Percentiles rank a stretch among this genome's conserved stretches.
Conservation (phyloP, 768 basidiomycete genomes). For the Hygrophorus russula region DNA sequence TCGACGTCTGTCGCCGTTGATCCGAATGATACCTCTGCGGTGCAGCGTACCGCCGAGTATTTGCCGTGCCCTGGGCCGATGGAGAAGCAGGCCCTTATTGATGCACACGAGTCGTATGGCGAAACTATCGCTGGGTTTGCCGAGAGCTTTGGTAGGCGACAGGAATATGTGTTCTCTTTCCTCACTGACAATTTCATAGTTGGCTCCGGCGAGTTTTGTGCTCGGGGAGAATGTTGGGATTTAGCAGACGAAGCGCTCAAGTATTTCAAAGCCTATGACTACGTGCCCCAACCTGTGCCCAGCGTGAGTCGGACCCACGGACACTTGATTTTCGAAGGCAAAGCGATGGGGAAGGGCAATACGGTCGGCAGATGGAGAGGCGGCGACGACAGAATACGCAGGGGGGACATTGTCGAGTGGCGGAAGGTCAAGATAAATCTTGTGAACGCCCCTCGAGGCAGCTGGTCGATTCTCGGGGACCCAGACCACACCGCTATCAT, state of each 20-base stretch:
- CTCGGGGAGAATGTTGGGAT: constrained; percentile 50
- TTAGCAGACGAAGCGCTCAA: constrained; percentile 39
- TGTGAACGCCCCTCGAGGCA: constrained; percentile 12
- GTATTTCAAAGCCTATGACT: constrained; percentile 27
- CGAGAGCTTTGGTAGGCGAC: constrained; percentile 20
- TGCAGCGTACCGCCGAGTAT: constrained; percentile 26
- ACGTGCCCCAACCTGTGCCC: constrained; percentile 33
- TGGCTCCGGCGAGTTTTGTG: constrained; percentile 30
- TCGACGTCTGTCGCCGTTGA: constrained; percentile 15
- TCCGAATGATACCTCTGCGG: constrained; percentile 18
- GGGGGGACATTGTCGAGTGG: constrained; percentile 50
- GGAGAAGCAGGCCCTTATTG: constrained; percentile 21
- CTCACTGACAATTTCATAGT: constrained; percentile 5
- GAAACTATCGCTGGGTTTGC: constrained; percentile 37
- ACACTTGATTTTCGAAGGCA: constrained; percentile 37
- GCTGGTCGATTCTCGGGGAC: constrained; percentile 27
- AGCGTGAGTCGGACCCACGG: constrained; percentile 43
- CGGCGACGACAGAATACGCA: constrained; percentile 37
- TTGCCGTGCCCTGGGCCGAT: constrained; percentile 26
- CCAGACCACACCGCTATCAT: constrained; percentile 49
- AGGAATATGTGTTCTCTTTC: too few species aligned
- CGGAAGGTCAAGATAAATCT: constrained; percentile 25
- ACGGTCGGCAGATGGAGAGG: constrained; percentile 36
- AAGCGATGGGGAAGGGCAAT: constrained; percentile 20
- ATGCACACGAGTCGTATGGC: constrained; percentile 37